Conservation (phyloP, 1,284 basidiomycete genomes). For the Irpex sp. region DNA sequence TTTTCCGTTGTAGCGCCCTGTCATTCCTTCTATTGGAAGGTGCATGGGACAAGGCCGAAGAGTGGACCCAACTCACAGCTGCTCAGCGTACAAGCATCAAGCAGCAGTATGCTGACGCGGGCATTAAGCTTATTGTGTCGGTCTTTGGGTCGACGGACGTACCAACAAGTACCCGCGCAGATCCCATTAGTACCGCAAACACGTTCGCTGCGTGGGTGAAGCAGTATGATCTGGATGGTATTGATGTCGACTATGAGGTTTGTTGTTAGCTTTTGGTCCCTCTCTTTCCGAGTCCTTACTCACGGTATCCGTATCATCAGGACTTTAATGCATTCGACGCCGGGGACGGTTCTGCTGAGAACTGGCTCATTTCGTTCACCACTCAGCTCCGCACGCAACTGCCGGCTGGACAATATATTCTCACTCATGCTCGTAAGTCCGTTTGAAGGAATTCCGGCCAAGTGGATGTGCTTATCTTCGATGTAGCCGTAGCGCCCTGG, state of each 20-base stretch:
- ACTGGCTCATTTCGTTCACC: slow-evolving; percentile 43
- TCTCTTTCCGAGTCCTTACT: slow-evolving; percentile 2
- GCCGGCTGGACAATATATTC: slow-evolving; percentile 31
- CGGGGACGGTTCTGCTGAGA: slow-evolving; percentile 34
- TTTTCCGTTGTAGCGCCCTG: slow-evolving; percentile 28
- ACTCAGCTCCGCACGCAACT: slow-evolving; percentile 31
- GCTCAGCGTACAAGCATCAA: slow-evolving; percentile 34
- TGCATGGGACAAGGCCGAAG: slow-evolving; percentile 39
- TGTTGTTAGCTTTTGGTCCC: neutral
- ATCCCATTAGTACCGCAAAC: slow-evolving; percentile 39
- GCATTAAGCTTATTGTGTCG: slow-evolving; percentile 45
- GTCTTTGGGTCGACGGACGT: slow-evolving; percentile 48
- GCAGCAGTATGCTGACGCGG: slow-evolving; percentile 39
- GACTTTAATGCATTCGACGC: slow-evolving; percentile 44
- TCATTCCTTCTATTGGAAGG: slow-evolving; percentile 42
- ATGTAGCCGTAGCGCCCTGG: slow-evolving; percentile 49
- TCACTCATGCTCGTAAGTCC: slow-evolving; percentile 35
- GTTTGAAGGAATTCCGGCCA: neutral
- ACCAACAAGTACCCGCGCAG: slow-evolving; percentile 41
- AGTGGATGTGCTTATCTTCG: neutral
- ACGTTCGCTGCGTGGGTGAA: slow-evolving; percentile 48
- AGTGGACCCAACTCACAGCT: slow-evolving; percentile 35
- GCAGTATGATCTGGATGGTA: slow-evolving; percentile 46
- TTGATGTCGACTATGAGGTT: slow-evolving; percentile 58
- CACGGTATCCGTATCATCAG: slow-evolving; percentile 22